Base-by-base conservation (phyloP, 169 alveolate species). In the Prorocentrum cordatum region DNA sequence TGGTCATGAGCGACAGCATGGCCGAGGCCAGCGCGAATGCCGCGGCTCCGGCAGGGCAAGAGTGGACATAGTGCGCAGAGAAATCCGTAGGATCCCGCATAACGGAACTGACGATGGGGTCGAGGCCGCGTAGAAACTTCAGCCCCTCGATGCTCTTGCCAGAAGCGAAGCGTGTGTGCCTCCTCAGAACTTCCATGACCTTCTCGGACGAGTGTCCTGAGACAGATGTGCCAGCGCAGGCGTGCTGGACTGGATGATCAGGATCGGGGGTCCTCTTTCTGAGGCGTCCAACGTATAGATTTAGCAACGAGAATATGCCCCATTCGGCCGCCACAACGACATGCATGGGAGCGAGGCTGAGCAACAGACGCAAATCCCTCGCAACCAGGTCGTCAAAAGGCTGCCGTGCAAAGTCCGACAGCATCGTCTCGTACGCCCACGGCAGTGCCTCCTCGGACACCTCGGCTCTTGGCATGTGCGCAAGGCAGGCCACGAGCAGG, bases 1-100 rank as follows among this genome's bases (percentile, higher is more conserved):
- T 77, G 39, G 88, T 59, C 88, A 77, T 77, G 62, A 77, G 45
- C 61, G 88, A 42, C 75, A 77, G n/a, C 88, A 77, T 77, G 27
- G 88, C 88, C 2, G 88, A 45, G 18, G 88, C 47, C 12, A 14
- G n/a, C 14, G 75, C 88, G 20, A 77, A 77, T 18, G 88, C 88
- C 2, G 75, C 88, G 2, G 88, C 59, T 1, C 88, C 88, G 2
- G 66, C 73, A 36, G 88, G 88, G 27, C 88, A 77, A 3, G 88
- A 42, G 14, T 39, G 62, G 3, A 77, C 88, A 6, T 33, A 77
- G 50, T 27, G 29, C 1, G 88, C 36, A 18, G 88, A 77, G 42
- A 77, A 77, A 35, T 77, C 88, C 24, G 75, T 66, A 10, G 88
- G 88, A 27, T 77, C 88, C 26, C 59, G 54, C 88, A 77, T 77